These are phyloP conservation scores for Fusarium pininemorale DNA, from an alignment of 2,329 filamentous ascomycete genomes.

Conservation along the genomic window DNA sequence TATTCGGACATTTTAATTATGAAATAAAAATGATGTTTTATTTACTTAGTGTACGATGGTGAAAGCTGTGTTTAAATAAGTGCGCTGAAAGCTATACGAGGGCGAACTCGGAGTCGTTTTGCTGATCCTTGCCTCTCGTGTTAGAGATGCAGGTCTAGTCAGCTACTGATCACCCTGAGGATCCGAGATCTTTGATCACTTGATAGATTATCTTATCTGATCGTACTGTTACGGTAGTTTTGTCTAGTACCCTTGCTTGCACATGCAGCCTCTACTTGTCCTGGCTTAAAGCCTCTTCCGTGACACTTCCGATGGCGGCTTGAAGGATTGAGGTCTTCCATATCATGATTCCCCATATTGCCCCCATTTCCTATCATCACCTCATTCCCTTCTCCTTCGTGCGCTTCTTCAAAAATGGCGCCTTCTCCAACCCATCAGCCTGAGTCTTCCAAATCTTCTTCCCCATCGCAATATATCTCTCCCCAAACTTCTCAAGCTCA, in stretches of 20 bases:
- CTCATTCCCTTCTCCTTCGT: neutral
- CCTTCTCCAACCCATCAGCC: conserved; percentile 11
- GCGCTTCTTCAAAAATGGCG: conserved; percentile 1
- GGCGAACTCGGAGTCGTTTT: neutral
- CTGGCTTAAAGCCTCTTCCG: neutral
- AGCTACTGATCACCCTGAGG: neutral
- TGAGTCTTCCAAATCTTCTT: conserved; percentile 25
- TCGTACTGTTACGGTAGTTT: neutral
- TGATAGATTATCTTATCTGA: conserved; percentile 34
- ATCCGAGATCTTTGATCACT: neutral
- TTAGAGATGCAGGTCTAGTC: neutral
- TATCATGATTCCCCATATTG: neutral
- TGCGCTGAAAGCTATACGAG: neutral
- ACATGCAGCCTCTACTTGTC: neutral
- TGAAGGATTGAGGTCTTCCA: too few relatives aligned
- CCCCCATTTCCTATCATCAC: neutral
- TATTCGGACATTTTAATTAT: conserved; percentile 21
- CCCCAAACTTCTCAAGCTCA: conserved; percentile 19
- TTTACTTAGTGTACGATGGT: neutral
- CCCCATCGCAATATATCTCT: conserved; percentile 6
- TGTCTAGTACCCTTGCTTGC: neutral
- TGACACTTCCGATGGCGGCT: neutral
- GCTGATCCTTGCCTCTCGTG: neutral
- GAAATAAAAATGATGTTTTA: neutral
- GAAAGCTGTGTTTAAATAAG: neutral